Evolutionary conservation across 257 asterid species (phyloP), one percentile per base, ranked within the genome.

Genomic region (Orobanche coerulescens): DNA sequence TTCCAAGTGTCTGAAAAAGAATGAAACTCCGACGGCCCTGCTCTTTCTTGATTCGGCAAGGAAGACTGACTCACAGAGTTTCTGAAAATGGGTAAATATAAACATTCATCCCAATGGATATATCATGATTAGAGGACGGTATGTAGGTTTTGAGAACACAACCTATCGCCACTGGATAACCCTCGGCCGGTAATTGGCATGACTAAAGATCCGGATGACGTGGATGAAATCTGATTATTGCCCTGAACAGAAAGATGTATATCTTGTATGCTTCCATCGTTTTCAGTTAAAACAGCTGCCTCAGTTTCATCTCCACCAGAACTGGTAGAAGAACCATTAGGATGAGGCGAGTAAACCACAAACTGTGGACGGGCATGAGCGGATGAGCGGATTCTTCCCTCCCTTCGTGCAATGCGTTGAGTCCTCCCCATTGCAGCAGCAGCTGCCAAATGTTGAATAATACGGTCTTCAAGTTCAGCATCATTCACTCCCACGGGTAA

Each of bases 381-480:
- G 48, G 92, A 79, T 31, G 86, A 69, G 44, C 74, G 83, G 28
- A 59, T 77, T 70, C 95, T 79, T 39, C 81, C 79, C 61, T 84
- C 95, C 63, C 95, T 88, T 67, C 86, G 78, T 46, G 79, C 80
- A 49, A 66, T 61, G 48, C 72, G 91, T 22, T 68, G 95, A 39
- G 90, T 77, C 74, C 98, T 75, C 42, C 94, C 91, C 91, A 88
- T 86, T 36, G 97, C 92, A 53, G 95, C 95, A 30, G 95, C 96
- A 18, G 90, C 94, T 14, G 96, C 94, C 73, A 92, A 75, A 73
- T 89, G 98, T 77, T 83, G 97, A 65, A 92, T 75, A 62, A 92
- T 86, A 57, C 91, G 78, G 33, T 88, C 97, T 79, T 92, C 95
- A 64, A 92, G 84, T 63, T 81, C 97, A 58, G 87, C 57, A 56